Conservation (phyloP, 1,284 basidiomycete species). For the Leccinum cinnamomeum region DNA sequence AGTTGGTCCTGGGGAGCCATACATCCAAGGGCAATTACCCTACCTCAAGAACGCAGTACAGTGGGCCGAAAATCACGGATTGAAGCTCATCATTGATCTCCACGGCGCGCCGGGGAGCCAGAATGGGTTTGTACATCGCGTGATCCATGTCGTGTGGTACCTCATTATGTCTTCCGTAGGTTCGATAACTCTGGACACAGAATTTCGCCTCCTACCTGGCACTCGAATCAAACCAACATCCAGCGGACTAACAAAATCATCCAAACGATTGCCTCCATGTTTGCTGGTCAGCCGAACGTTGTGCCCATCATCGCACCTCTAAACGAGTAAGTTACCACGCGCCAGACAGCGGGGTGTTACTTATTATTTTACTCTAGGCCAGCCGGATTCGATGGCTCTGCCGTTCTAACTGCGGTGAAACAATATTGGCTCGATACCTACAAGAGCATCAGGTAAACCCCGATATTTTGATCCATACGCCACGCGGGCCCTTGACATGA, state of each 20-base stretch:
- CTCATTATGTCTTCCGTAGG: constrained; percentile 36
- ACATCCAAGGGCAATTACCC: constrained; percentile 75
- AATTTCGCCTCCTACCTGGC: constrained; percentile 69
- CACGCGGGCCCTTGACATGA: constrained; percentile 2
- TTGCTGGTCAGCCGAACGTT: constrained; percentile 52
- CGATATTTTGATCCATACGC: not conserved
- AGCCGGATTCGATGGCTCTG: constrained; percentile 63
- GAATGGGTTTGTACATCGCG: constrained; percentile 57
- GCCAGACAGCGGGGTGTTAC: not conserved
- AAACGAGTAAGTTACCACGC: constrained; percentile 60
- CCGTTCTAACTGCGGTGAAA: constrained; percentile 54
- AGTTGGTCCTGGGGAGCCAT: constrained; percentile 78
- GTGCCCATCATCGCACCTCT: constrained; percentile 75
- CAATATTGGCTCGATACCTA: constrained; percentile 80
- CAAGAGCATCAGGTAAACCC: constrained; percentile 65
- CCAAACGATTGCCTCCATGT: constrained; percentile 60
- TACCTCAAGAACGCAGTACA: constrained; percentile 72
- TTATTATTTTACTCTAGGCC: constrained; percentile 51
- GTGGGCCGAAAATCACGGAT: constrained; percentile 75
- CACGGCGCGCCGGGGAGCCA: constrained; percentile 86
- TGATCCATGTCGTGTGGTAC: not conserved
- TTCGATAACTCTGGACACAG: constrained; percentile 87
- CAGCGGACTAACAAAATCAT: constrained; percentile 71
- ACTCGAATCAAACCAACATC: constrained; percentile 63
- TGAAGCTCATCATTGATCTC: constrained; percentile 83